These are phyloP conservation scores for Backusella macrospora DNA, from an alignment of 192 early-diverging fungal species.

Conservation along the genomic window DNA sequence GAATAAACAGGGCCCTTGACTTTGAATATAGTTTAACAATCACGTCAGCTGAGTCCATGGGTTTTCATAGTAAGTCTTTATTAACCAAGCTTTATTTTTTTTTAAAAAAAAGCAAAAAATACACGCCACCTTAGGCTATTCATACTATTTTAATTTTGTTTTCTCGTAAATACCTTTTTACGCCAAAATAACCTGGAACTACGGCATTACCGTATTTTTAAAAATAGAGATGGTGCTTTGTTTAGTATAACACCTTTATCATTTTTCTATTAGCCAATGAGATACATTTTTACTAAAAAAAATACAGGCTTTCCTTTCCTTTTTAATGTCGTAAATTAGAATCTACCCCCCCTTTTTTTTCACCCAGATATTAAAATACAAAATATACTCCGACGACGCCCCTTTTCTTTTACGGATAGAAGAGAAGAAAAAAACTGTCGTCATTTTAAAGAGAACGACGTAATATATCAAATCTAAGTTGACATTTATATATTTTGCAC, in stretches of 20 bases:
- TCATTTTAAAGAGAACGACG: slow-evolving; percentile 3
- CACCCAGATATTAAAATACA: neutral
- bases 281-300: neutral
- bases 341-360: neutral
- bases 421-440: neutral
- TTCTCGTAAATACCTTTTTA: neutral
- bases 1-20: neutral
- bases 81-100: neutral
- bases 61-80: neutral
- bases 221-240: slow-evolving; percentile 10
- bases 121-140: neutral
- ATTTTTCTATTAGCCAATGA: neutral
- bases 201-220: slow-evolving; percentile 6
- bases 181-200: neutral
- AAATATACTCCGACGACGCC: neutral
- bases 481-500: neutral
- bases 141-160: neutral
- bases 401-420: neutral
- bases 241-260: neutral
- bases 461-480: neutral
- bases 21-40: neutral
- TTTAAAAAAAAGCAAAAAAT: neutral
- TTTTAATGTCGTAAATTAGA: neutral
- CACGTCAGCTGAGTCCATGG: slow-evolving; percentile 6
- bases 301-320: neutral